These are phyloP conservation scores for Pichia nanzhaoensis DNA, from an alignment of 805 yeast species.

Conservation along the genomic window DNA sequence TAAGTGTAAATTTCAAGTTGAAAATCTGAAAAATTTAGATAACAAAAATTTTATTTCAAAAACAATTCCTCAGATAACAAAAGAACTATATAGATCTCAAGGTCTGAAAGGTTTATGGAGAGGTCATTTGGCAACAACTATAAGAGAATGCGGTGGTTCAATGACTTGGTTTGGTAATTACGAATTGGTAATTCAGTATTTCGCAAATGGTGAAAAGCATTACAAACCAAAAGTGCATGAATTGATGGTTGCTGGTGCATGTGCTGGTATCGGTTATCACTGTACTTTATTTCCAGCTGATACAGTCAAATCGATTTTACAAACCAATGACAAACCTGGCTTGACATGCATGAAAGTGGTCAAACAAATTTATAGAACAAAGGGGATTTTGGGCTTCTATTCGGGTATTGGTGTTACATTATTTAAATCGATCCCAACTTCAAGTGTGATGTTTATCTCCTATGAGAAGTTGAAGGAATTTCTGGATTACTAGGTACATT, in stretches of 20 bases:
- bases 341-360: slow-evolving; percentile 33
- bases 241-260: slow-evolving; percentile 69
- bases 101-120: slow-evolving; percentile 80
- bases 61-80: slow-evolving; percentile 32
- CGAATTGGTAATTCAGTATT: slow-evolving; percentile 43
- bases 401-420: slow-evolving; percentile 82
- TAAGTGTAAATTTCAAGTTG: slow-evolving; percentile 83
- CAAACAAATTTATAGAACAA: slow-evolving; percentile 34
- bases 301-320: slow-evolving; percentile 82
- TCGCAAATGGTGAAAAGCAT: slow-evolving; percentile 24
- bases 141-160: slow-evolving; percentile 84
- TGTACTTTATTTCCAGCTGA: slow-evolving; percentile 82
- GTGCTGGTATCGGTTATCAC: slow-evolving; percentile 80
- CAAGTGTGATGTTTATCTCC: slow-evolving; percentile 75
- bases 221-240: slow-evolving; percentile 39
- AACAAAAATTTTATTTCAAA: slow-evolving; percentile 18
- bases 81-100: slow-evolving; percentile 33
- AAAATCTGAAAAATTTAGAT: slow-evolving; percentile 27
- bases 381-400: slow-evolving; percentile 70
- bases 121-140: slow-evolving; percentile 75
- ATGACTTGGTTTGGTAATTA: slow-evolving; percentile 93
- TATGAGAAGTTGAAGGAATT: slow-evolving; percentile 56
- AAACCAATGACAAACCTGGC: slow-evolving; percentile 36
- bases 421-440: slow-evolving; percentile 79
- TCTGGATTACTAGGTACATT: slow-evolving; percentile 13